phyloP scores from a whole-genome alignment of 164 flowering plant genomes.

The Macadamia integrifolia region DNA sequence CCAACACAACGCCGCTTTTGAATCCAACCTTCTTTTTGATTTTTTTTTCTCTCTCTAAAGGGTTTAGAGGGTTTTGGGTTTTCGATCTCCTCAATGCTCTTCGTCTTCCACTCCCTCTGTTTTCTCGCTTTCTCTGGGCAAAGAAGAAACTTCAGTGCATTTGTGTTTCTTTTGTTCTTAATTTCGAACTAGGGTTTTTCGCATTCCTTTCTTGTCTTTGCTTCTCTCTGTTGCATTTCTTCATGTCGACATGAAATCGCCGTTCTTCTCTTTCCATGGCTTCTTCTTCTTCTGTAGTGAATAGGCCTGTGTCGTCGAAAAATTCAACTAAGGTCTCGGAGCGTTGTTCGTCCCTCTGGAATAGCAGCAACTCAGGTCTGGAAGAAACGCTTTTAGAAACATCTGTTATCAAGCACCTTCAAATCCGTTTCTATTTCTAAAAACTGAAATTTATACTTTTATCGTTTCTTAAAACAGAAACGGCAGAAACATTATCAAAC shows the following conservation, averaged over 20 bases:
- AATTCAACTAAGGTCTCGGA: conserved; percentile 10
- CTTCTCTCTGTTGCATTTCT: not conserved
- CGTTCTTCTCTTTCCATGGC: conserved; percentile 17
- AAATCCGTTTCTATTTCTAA: too few species aligned
- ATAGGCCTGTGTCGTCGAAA: conserved; percentile 19
- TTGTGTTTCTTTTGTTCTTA: not conserved
- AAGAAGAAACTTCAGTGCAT: conserved; percentile 5
- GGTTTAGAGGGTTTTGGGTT: conserved; percentile 2
- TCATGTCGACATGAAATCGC: conserved; percentile 22
- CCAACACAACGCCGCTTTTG: too few species aligned
- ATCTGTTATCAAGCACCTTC: too few species aligned
- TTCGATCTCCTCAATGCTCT: not conserved
- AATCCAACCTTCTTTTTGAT: too few species aligned
- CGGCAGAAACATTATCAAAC: too few species aligned
- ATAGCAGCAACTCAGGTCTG: conserved; percentile 16
- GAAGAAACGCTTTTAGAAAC: too few species aligned
- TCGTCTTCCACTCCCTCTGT: not conserved
- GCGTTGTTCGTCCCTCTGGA: conserved; percentile 2
- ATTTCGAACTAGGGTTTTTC: not conserved
- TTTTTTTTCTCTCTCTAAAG: too few species aligned
- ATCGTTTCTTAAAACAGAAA: too few species aligned
- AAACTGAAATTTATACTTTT: too few species aligned
- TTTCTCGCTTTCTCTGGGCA: conserved; percentile 2
- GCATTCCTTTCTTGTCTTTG: not conserved
- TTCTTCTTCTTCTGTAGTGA: conserved; percentile 11